Evolutionary conservation across 768 basidiomycete species (phyloP), one percentile per base, ranked within the genome.

Genomic region (Flagelloscypha sp.): DNA sequence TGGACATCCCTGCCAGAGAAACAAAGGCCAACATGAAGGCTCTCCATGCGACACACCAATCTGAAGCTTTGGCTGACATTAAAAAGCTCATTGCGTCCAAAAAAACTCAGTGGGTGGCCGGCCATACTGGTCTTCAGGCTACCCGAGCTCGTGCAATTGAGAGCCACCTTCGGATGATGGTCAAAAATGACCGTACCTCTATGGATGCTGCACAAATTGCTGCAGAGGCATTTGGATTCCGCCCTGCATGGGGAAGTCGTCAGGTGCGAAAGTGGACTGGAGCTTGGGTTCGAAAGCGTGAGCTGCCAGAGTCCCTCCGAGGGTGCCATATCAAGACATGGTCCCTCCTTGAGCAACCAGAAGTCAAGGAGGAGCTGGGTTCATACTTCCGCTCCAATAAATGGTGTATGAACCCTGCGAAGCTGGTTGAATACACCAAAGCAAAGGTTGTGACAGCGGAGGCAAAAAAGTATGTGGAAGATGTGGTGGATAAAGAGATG

Each of bases 161-260:
- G 24, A 27, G 13, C 18, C 33, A 21, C 30, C 24, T 43, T 27
- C 17, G 21, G 11, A 31, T 42, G 29, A 25, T 56, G 10, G 32
- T 54, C 13, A 45, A 47, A 7, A 48, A 50, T 27, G 18, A 33
- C 2, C 27, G 37, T 11, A 17, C 10, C 3, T 17, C 24, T 17
- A 50, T 49, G 10, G 49, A 53, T 4, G 48, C 50, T 23, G 55
- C 50, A 6, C 17, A 44, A 32, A 20, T 16, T 7, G 46, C 48
- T 31, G 56, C 52, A n/a, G 50, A 52, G 24, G 41, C 37, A 27
- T 35, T 42, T 18, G 49, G 47, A 10, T 52, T 49, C 18, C 11
- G 11, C 11, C 30, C 16, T 9, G 8, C 30, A 6, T 46, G 45
- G 45, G 47, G 47, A 12, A 34, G 33, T 7, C 37, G 48, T 2